These are phyloP conservation scores for Zygosaccharomyces lentus DNA, from an alignment of 805 yeast species.

Conservation along the genomic window DNA sequence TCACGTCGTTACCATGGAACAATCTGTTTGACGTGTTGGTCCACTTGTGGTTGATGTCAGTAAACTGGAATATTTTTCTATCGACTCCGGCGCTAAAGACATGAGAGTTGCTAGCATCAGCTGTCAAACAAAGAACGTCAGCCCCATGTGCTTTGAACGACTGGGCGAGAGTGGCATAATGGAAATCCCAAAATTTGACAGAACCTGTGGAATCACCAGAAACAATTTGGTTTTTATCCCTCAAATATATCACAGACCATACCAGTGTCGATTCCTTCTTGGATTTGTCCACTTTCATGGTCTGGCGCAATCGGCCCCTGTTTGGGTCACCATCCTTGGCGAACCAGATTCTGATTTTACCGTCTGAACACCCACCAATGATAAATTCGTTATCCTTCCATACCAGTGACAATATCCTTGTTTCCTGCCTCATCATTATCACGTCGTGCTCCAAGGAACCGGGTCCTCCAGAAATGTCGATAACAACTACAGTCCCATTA, in stretches of 20 bases:
- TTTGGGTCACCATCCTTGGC: constrained; percentile 35
- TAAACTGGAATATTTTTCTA: constrained; percentile 75
- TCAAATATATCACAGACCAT: constrained; percentile 75
- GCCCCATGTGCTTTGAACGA: constrained; percentile 84
- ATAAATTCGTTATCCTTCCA: constrained; percentile 67
- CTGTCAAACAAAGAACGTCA: constrained; percentile 72
- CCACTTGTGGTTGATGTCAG: constrained; percentile 50
- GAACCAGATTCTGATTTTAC: constrained; percentile 81
- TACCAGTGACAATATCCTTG: constrained; percentile 71
- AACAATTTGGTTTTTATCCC: constrained; percentile 67
- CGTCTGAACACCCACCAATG: constrained; percentile 96
- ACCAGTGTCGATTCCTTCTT: constrained; percentile 82
- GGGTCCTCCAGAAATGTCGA: constrained; percentile 82
- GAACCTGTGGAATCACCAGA: constrained; percentile 96
- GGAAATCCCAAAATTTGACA: constrained; percentile 87
- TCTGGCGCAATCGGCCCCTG: constrained; percentile 67
- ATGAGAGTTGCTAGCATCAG: constrained; percentile 55
- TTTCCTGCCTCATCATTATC: constrained; percentile 76
- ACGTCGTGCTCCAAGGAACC: constrained; percentile 73
- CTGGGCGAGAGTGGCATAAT: constrained; percentile 70
- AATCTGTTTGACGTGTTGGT: constrained; percentile 68
- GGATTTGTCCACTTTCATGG: constrained; percentile 89
- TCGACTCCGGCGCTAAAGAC: constrained; percentile 92
- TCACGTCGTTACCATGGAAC: constrained; percentile 80
- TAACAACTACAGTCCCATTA: constrained; percentile 81